Percentiles rank a stretch among this genome's conserved stretches.
phyloP scores from a whole-genome alignment of 139 green algal genomes.

The Chlamydomonas sp. region DNA sequence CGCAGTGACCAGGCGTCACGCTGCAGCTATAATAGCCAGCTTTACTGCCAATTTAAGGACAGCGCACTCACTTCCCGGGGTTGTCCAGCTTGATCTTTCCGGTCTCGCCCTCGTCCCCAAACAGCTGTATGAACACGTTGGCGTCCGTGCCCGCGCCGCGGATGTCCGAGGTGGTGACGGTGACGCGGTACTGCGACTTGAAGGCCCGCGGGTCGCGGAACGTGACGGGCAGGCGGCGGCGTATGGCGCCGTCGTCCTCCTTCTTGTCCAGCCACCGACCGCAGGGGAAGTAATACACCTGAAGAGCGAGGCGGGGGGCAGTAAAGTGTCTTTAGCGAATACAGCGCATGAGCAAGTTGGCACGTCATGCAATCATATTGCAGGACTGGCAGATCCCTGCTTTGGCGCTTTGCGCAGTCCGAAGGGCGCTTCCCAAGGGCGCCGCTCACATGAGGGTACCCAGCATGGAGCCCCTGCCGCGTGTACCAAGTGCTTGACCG shows the following conservation, averaged over 20 bases:
- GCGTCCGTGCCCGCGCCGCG: conserved; percentile 66
- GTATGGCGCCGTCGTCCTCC: conserved; percentile 49
- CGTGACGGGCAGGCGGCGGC: conserved; percentile 22
- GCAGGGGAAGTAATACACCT: conserved; percentile 70
- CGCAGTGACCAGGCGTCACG: too few species aligned
- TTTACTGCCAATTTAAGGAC: not conserved
- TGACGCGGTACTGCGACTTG: conserved; percentile 56
- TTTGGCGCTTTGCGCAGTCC: too few species aligned
- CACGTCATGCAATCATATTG: not conserved
- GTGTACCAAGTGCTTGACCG: not conserved
- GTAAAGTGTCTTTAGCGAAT: not conserved
- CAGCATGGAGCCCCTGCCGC: too few species aligned
- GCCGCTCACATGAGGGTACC: too few species aligned
- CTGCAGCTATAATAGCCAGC: not conserved
- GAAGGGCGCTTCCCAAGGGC: too few species aligned
- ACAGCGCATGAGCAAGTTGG: not conserved
- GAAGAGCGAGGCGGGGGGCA: not conserved
- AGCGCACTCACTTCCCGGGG: conserved; percentile 30
- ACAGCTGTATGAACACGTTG: conserved; percentile 73
- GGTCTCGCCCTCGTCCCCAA: conserved; percentile 56
- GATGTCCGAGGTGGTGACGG: conserved; percentile 51
- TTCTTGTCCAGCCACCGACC: conserved; percentile 61
- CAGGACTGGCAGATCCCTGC: not conserved
- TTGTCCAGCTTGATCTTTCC: conserved; percentile 47
- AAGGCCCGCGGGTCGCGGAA: conserved; percentile 30